Percentiles rank a stretch among this genome's conserved stretches.
phyloP scores from a whole-genome alignment of 352 stramenopile species.

The Aphanomyces euteiches region DNA sequence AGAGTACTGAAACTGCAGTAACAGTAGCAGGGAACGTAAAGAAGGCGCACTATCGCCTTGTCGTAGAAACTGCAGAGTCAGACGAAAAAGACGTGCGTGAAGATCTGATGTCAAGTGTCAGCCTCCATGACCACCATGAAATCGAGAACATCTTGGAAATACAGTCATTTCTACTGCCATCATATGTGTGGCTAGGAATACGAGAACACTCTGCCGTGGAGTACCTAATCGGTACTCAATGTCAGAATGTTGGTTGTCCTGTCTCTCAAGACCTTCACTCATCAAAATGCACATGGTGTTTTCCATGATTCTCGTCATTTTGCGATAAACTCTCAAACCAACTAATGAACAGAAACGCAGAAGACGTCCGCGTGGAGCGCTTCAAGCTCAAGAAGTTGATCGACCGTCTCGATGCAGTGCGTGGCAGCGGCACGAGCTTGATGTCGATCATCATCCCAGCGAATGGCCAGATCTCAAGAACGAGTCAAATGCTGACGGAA shows the following conservation, averaged over 20 bases:
- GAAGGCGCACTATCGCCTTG: no score
- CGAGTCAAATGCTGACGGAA: conserved; percentile 98
- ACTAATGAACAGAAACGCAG: neutral
- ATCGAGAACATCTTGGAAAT: no score
- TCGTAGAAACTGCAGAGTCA: no score
- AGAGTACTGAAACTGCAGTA: no score
- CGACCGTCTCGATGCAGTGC: conserved; percentile 92
- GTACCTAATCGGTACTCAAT: neutral
- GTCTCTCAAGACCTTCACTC: neutral
- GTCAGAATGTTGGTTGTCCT: neutral
- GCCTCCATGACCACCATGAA: no score
- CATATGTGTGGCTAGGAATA: no score
- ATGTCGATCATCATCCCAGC: conserved; percentile 99
- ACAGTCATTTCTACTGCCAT: no score
- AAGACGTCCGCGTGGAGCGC: conserved; percentile 96
- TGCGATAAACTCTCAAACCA: neutral
- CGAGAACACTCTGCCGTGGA: neutral
- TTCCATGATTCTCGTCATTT: neutral
- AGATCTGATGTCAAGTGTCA: no score
- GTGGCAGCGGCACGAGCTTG: conserved; percentile 98
- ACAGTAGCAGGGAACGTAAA: no score
- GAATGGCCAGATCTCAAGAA: conserved; percentile 96
- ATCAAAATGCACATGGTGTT: neutral
- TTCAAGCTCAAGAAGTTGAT: conserved; percentile 99
- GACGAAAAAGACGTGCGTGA: no score